Conservation (phyloP, 257 asterid species). For the Vinca minor region DNA sequence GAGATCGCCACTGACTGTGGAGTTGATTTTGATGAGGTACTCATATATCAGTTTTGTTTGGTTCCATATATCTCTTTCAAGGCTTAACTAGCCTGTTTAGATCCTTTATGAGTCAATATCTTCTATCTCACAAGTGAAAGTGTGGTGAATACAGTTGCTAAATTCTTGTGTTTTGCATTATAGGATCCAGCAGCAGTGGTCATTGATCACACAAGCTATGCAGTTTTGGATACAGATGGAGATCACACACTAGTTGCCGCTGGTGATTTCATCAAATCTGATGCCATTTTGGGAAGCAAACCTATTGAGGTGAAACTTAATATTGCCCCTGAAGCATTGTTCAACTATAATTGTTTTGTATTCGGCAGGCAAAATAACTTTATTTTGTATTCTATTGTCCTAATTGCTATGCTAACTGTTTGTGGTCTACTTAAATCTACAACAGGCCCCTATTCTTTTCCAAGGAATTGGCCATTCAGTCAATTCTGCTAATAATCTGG, state of each 20-base stretch:
- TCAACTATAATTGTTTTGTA: neutral
- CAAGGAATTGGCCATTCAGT: conserved; percentile 81
- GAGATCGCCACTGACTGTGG: conserved; percentile 78
- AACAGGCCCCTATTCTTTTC: conserved; percentile 79
- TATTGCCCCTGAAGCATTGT: neutral
- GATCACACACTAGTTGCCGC: conserved; percentile 70
- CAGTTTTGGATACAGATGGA: conserved; percentile 59
- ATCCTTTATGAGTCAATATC: neutral
- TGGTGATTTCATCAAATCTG: conserved; percentile 54
- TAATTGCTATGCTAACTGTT: conserved; percentile 1
- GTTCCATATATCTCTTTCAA: neutral
- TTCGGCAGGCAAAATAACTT: neutral
- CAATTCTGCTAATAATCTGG: conserved; percentile 71
- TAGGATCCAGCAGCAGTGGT: conserved; percentile 68
- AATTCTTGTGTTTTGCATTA: neutral
- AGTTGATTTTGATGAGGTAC: conserved; percentile 83
- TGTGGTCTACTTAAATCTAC: conserved; percentile 2
- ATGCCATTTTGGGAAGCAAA: conserved; percentile 51
- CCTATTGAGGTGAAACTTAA: conserved; percentile 48
- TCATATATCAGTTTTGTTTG: neutral
- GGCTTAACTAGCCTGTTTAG: neutral
- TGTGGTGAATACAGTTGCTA: neutral
- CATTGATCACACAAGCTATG: conserved; percentile 61
- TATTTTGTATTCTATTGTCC: too few species aligned
- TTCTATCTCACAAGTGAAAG: neutral